These are phyloP conservation scores for Dipteronia sinensis DNA, from an alignment of 345 rosid species.

Conservation along the genomic window DNA sequence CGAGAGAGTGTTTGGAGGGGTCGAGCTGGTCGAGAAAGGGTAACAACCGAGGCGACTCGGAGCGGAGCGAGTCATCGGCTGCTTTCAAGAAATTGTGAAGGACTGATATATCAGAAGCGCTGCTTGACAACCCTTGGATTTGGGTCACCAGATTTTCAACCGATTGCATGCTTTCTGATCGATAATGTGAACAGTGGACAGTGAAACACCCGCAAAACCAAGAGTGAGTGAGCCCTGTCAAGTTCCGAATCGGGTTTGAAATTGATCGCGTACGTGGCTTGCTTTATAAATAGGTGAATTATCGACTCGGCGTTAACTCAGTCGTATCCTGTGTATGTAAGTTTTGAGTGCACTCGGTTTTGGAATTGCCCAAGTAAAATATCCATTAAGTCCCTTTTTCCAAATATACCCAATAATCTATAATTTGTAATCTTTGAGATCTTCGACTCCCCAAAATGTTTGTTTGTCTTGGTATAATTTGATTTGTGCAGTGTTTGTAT, in stretches of 20 bases:
- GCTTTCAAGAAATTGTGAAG: constrained; percentile 53
- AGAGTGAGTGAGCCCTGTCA: not conserved
- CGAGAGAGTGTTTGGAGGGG: constrained; percentile 67
- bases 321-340: too few species aligned
- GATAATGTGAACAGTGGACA: not conserved
- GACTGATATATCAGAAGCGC: constrained; percentile 45
- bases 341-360: not conserved
- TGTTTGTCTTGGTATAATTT: too few species aligned
- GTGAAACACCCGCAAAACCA: not conserved
- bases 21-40: constrained; percentile 72
- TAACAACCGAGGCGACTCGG: constrained; percentile 40
- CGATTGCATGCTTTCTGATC: constrained; percentile 36
- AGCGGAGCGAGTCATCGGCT: constrained; percentile 56
- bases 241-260: constrained; percentile 1
- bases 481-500: too few species aligned
- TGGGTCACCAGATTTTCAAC: constrained; percentile 55
- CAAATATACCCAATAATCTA: too few species aligned
- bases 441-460: too few species aligned
- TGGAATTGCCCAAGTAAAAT: not conserved
- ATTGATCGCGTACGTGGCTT: not conserved
- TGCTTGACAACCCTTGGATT: constrained; percentile 63
- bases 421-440: too few species aligned
- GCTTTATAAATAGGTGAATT: not conserved
- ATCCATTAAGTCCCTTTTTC: too few species aligned
- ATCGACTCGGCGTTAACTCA: not conserved